Conservation (phyloP, 352 stramenopile genomes). For the Globisporangium nagaii region DNA sequence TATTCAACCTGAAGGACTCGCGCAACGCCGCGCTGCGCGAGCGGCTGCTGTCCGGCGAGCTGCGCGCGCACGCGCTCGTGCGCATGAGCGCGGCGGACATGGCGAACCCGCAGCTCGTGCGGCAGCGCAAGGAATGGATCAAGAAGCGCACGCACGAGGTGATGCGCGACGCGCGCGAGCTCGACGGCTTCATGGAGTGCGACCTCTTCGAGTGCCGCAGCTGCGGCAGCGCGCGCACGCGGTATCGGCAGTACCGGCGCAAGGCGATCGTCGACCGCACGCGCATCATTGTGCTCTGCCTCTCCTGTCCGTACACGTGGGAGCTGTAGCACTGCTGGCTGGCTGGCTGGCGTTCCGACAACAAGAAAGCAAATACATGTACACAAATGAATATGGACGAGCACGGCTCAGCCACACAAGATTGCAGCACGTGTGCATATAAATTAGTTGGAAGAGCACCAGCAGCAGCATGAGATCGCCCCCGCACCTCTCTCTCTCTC, state of each 20-base stretch:
- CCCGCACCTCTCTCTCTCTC: neutral
- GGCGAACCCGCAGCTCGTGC: constrained; percentile 82
- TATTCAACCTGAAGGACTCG: constrained; percentile 81
- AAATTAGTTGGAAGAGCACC: constrained; percentile 13
- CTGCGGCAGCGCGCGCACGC: constrained; percentile 65
- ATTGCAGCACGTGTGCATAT: too few relatives aligned
- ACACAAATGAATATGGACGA: neutral
- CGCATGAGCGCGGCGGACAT: constrained; percentile 77
- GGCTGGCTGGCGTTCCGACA: too few relatives aligned
- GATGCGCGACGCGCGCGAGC: constrained; percentile 60
- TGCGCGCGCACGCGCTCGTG: constrained; percentile 48
- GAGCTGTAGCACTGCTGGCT: constrained; percentile 70
- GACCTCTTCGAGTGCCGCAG: constrained; percentile 80
- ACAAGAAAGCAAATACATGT: neutral
- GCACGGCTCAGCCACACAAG: too few relatives aligned
- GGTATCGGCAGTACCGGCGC: constrained; percentile 76
- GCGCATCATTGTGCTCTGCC: constrained; percentile 78
- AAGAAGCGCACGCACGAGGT: constrained; percentile 81
- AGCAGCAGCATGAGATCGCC: too few relatives aligned
- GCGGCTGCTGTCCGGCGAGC: constrained; percentile 56
- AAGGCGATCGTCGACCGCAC: constrained; percentile 82
- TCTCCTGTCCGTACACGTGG: constrained; percentile 72
- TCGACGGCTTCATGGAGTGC: constrained; percentile 67
- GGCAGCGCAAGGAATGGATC: constrained; percentile 80
- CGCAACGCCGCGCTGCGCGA: constrained; percentile 63